These are phyloP conservation scores for Linderina pennispora DNA, from an alignment of 192 early-diverging fungal genomes.

Conservation along the genomic window DNA sequence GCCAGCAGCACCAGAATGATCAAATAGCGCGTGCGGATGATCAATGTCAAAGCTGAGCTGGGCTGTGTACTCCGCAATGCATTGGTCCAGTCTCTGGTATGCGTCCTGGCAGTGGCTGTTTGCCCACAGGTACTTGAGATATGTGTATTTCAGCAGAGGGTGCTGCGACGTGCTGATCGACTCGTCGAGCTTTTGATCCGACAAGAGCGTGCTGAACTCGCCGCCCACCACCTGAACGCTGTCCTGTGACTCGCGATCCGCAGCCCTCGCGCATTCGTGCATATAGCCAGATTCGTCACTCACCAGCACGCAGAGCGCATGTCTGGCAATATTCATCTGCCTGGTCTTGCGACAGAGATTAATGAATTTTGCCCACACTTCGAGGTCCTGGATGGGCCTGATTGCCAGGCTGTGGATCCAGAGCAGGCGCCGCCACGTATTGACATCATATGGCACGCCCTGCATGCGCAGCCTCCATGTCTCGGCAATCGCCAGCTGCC, in stretches of 20 bases:
- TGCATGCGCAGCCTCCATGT: slow-evolving; percentile 84
- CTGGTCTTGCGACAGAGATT: slow-evolving; percentile 90
- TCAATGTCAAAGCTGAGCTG: slow-evolving; percentile 30
- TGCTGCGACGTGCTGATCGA: slow-evolving; percentile 29
- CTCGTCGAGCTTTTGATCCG: slow-evolving; percentile 12
- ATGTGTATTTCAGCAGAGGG: slow-evolving; percentile 69
- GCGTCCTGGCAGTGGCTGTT: slow-evolving; percentile 44
- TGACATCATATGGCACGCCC: slow-evolving; percentile 88
- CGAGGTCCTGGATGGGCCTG: slow-evolving; percentile 87
- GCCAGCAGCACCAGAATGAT: background rate
- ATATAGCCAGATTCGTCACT: slow-evolving; percentile 25
- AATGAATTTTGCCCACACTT: slow-evolving; percentile 93
- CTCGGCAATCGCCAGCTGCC: slow-evolving; percentile 63
- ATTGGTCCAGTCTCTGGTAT: slow-evolving; percentile 68
- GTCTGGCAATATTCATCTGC: slow-evolving; percentile 45
- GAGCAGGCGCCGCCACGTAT: slow-evolving; percentile 91
- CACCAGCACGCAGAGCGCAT: slow-evolving; percentile 26
- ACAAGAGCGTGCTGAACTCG: slow-evolving; percentile 6
- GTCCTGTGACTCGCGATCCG: background rate
- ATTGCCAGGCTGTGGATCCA: slow-evolving; percentile 84
- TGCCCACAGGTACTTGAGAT: slow-evolving; percentile 65
- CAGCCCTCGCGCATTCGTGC: slow-evolving; percentile 6
- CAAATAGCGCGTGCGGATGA: slow-evolving; percentile 7
- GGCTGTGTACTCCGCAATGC: slow-evolving; percentile 59
- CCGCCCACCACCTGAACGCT: slow-evolving; percentile 14